A percentile compares a stretch with the other conserved stretches of the same genome.
Conservation (phyloP, 2,329 filamentous ascomycete species). For the Phaeosphaeriaceae sp. region DNA sequence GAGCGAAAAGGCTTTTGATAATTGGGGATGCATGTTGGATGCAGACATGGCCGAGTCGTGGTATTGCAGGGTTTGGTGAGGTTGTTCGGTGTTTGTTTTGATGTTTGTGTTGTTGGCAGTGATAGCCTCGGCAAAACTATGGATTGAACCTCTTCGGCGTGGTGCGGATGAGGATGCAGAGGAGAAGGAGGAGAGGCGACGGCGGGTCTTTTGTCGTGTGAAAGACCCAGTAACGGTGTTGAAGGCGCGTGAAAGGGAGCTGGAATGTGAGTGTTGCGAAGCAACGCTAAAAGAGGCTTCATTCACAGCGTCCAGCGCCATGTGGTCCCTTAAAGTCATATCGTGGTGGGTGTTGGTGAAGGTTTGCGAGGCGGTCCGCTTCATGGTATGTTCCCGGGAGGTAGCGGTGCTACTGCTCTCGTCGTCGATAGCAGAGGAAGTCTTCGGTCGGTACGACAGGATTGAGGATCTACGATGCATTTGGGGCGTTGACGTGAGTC, state of each 20-base stretch:
- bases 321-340: slow-evolving; percentile 31
- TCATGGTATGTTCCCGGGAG: slow-evolving; percentile 32
- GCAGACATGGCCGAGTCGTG: slow-evolving; percentile 41
- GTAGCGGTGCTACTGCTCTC: slow-evolving; percentile 13
- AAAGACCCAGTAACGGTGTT: slow-evolving; percentile 36
- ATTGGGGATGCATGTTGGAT: slow-evolving; percentile 18
- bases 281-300: slow-evolving; percentile 29
- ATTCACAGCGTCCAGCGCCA: slow-evolving; percentile 37
- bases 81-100: slow-evolving; percentile 30
- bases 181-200: slow-evolving; percentile 42
- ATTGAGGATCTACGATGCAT: slow-evolving; percentile 46
- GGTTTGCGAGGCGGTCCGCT: slow-evolving; percentile 48
- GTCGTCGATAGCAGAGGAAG: slow-evolving; percentile 53
- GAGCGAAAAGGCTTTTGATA: slow-evolving; percentile 34
- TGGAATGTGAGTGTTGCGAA: slow-evolving; percentile 29
- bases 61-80: slow-evolving; percentile 36
- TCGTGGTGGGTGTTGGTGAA: slow-evolving; percentile 36
- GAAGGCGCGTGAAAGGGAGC: slow-evolving; percentile 39
- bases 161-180: slow-evolving; percentile 27
- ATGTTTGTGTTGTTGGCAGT: slow-evolving; percentile 21
- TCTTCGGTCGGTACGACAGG: slow-evolving; percentile 48
- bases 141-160: slow-evolving; percentile 38
- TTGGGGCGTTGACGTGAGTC: slow-evolving; percentile 27
- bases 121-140: slow-evolving; percentile 32
- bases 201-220: slow-evolving; percentile 42